phyloP scores from a whole-genome alignment of 2,329 filamentous ascomycete species.

The Mariannaea sp. region DNA sequence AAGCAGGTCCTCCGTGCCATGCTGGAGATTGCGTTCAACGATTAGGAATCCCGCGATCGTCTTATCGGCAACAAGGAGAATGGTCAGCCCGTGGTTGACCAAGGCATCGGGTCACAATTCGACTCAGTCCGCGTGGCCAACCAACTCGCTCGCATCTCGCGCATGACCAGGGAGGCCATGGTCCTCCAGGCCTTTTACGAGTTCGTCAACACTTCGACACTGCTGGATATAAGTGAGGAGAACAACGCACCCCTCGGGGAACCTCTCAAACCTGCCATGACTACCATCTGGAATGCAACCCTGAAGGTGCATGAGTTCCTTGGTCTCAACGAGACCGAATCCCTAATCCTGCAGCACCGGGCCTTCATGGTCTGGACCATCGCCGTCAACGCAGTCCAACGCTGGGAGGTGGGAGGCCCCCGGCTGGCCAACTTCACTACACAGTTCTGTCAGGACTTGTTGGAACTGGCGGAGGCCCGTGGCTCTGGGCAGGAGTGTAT shows the following conservation, averaged over 20 bases:
- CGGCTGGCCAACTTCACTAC: neutral
- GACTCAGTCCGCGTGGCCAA: neutral
- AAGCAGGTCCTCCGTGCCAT: slow-evolving; percentile 20
- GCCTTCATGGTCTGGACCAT: neutral
- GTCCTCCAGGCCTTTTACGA: neutral
- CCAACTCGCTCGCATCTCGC: neutral
- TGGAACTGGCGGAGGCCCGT: neutral
- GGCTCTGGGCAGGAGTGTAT: neutral
- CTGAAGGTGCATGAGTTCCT: neutral
- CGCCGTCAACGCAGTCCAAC: neutral
- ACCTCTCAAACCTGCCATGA: neutral
- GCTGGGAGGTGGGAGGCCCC: neutral
- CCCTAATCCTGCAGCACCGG: neutral
- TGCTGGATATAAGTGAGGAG: neutral
- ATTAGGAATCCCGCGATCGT: slow-evolving; percentile 29
- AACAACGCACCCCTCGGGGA: neutral
- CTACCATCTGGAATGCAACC: neutral
- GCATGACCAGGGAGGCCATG: neutral
- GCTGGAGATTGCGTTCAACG: slow-evolving; percentile 22
- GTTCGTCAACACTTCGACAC: neutral
- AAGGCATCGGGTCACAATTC: neutral
- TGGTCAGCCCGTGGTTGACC: neutral
- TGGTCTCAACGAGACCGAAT: neutral
- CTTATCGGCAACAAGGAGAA: neutral
- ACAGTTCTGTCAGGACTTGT: neutral